Base-by-base conservation (phyloP, 768 basidiomycete genomes). In the Mycena amicta region DNA sequence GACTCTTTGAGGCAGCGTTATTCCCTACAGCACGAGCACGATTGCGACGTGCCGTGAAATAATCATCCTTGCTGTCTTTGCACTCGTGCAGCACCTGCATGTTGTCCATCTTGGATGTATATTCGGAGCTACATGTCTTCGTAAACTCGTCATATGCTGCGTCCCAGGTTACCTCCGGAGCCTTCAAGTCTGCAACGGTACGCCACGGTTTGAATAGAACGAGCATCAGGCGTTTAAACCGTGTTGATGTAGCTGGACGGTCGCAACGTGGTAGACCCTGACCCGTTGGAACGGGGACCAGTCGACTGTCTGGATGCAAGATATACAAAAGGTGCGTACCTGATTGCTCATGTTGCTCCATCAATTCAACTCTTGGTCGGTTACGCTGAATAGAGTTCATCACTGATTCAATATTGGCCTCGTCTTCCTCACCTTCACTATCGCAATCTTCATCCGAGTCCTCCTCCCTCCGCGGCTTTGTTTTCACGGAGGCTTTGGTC, bases 121-220 rank as follows among this genome's bases (percentile, higher is more conserved):
- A 11, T 5, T 62, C 20, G 61, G 64, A 20, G 3, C 6, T 18
- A 41, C 45, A 50, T 3, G 8, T 49, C 1, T 2, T 2, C 28
- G 15, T 4, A 15, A 55, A 55, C 13, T 55, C 2, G 18, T 46
- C 12, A 37, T 11, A 55, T 4, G 46, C 54, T n/a, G 18, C 11
- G 11, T n/a, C 11, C 45, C 54, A 55, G 20, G 40, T 30, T 3
- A 22, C 52, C 33, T 30, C 23, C 1, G 22, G n/a, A 18, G 33
- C 11, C 8, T 28, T 16, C 5, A 56, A 43, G 45, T 61, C 33
- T 3, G 12, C 29, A 2, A 37, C 40, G 20, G 41, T 25, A 1
- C 29, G 30, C 56, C 53, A 56, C 23, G 61, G 61, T 20, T 72
- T 74, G 67, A 74, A 70, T 40, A 75, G 53, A 8, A 72, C 68